A percentile compares a stretch with the other conserved stretches of the same genome.
Conservation (phyloP, 257 asterid genomes). For the Przewalskia tangutica region DNA sequence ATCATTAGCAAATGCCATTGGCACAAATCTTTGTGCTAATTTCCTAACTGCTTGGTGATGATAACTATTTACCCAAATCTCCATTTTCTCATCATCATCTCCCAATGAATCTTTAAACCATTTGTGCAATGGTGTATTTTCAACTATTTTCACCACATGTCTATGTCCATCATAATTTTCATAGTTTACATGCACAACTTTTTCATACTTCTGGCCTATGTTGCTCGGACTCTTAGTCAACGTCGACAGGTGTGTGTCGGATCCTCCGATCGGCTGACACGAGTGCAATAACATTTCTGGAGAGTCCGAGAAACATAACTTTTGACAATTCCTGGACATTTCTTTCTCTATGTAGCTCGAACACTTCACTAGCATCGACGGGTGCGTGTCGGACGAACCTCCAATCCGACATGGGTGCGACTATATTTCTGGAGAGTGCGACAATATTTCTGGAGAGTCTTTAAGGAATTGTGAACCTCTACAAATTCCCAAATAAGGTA, state of each 20-base stretch:
- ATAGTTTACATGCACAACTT: constrained; percentile 56
- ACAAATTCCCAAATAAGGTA: constrained; percentile 83
- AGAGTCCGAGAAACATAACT: not conserved
- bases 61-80: constrained; percentile 63
- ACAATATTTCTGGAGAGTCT: too few relatives aligned
- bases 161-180: constrained; percentile 72
- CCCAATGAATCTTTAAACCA: constrained; percentile 66
- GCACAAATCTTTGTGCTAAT: constrained; percentile 71
- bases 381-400: too few relatives aligned
- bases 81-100: constrained; percentile 30
- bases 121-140: constrained; percentile 51
- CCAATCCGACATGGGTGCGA: too few relatives aligned
- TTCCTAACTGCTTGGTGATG: constrained; percentile 89
- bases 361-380: too few relatives aligned
- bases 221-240: not conserved
- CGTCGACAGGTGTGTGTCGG: too few relatives aligned
- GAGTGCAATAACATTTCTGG: too few relatives aligned
- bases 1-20: constrained; percentile 86
- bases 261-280: too few relatives aligned
- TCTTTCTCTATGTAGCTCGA: constrained; percentile 63
- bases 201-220: not conserved
- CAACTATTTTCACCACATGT: constrained; percentile 41
- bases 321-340: constrained; percentile 9
- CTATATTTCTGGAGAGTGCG: too few relatives aligned
- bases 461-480: constrained; percentile 84